phyloP scores from a whole-genome alignment of 805 yeast genomes.

The Yarrowia yakushimensis region DNA sequence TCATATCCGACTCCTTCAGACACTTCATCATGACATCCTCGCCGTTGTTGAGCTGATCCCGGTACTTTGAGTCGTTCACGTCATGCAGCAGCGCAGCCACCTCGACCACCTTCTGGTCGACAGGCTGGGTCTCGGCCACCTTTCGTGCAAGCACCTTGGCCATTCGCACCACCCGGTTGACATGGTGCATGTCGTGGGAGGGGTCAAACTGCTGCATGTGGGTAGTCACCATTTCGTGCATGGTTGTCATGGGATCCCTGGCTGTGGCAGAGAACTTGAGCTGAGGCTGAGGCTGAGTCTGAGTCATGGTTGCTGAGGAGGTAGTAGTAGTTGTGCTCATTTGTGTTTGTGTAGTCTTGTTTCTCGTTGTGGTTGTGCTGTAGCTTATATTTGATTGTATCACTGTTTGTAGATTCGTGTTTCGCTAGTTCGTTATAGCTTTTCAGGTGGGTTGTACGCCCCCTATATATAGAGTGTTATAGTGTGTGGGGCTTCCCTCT shows the following conservation, averaged over 20 bases:
- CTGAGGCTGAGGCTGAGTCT: conserved; percentile 16
- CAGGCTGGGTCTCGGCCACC: conserved; percentile 20
- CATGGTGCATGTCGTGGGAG: conserved; percentile 37
- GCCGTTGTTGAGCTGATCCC: conserved; percentile 18
- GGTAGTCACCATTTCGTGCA: conserved; percentile 19
- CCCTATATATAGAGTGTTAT: conserved; percentile 16
- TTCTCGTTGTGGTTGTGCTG: neutral
- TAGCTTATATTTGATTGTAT: neutral
- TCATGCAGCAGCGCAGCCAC: conserved; percentile 39
- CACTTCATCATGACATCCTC: conserved; percentile 27
- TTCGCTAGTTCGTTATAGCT: conserved; percentile 14
- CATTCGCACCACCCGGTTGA: conserved; percentile 35
- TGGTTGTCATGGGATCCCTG: neutral
- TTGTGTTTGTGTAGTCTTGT: conserved; percentile 18
- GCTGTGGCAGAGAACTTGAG: conserved; percentile 14
- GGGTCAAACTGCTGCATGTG: conserved; percentile 36
- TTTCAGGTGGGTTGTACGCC: neutral
- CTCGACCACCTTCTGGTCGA: conserved; percentile 35
- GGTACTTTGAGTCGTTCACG: conserved; percentile 37
- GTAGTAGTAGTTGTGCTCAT: conserved; percentile 22
- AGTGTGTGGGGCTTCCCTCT: neutral
- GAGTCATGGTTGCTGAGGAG: conserved; percentile 17
- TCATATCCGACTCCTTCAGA: conserved; percentile 28
- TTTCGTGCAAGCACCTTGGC: conserved; percentile 33
- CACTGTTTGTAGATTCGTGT: neutral